Base-by-base conservation (phyloP, 306 rosid species). In the Vachellia pachyceras region DNA sequence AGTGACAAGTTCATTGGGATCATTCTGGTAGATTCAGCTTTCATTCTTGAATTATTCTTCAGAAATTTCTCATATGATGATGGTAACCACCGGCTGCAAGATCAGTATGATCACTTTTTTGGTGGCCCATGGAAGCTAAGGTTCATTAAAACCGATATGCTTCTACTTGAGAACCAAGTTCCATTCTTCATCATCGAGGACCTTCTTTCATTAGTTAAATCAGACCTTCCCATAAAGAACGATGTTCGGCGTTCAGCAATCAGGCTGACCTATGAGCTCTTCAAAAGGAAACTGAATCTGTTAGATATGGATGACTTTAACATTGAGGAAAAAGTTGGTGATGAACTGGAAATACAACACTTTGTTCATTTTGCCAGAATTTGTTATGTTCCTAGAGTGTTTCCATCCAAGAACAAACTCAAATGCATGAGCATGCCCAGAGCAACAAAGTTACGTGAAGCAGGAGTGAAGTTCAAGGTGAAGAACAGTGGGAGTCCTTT, bases 401-500 rank as follows among this genome's bases (percentile, higher is more conserved):
- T 75, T 29, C 79, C 79, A 75, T 3, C 17, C 23, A 75, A 12
- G 3, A 5, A 22, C 47, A 61, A 13, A 5, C 49, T 77, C 1
- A 0, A 42, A 18, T 33, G 29, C 29, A 0, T 74, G 35, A 55
- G 0, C 1, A 20, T 20, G 29, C 61, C 61, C 0, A 55, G 29
- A 69, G 45, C 73, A 14, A 84, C 85, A 10, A 22, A 81, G 6
- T 66, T 83, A 23, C 81, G 54, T 69, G 46, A 20, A 8, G 85
- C 80, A 3, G 85, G 85, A 20, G 79, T 84, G 22, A 77, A 64
- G 72, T 81, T 84, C 44, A 25, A 42, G 65, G 45, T 39, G 11
- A 54, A 44, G 49, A 10, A 58, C 3, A 60, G 33, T 17, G 49
- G 25, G 64, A 69, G 54, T 40, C 1, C 74, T 6, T 77, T 77